Evolutionary conservation across 148 eudicot species (phyloP).

Genomic region (Rhododendron ferrugineum): DNA sequence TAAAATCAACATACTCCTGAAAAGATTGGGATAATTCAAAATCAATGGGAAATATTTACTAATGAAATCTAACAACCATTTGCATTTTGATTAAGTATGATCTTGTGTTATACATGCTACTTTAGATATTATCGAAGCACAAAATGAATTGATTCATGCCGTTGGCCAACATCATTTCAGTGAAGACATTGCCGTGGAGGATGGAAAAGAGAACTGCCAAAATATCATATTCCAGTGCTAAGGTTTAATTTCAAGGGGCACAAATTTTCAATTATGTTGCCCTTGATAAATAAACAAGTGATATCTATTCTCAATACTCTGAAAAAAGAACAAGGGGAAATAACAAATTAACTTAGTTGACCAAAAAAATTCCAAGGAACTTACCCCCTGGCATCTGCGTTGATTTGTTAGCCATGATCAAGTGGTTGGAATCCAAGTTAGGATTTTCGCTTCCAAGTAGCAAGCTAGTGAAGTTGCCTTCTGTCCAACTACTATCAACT

Average conservation of each 20-base stretch:
- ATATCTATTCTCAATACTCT: neutral
- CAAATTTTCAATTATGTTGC: neutral
- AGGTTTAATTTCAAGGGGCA: neutral
- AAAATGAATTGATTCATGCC: conserved; percentile 1
- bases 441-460: conserved; percentile 15
- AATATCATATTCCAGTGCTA: neutral
- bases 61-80: neutral
- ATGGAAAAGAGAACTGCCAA: neutral
- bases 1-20: neutral
- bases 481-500: conserved; percentile 21
- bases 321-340: neutral
- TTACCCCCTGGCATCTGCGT: conserved; percentile 17
- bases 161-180: neutral
- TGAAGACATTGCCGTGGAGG: neutral
- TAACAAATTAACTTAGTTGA: neutral
- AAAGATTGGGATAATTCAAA: neutral
- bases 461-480: conserved; percentile 18
- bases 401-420: conserved; percentile 2
- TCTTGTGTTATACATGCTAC: neutral
- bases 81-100: neutral
- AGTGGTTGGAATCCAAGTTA: conserved; percentile 7
- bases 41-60: neutral
- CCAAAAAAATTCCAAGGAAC: conserved; percentile 4
- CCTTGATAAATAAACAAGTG: neutral
- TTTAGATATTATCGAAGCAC: neutral